These are phyloP conservation scores for Kazachstania psychrophila DNA, from an alignment of 805 yeast genomes.

Conservation along the genomic window DNA sequence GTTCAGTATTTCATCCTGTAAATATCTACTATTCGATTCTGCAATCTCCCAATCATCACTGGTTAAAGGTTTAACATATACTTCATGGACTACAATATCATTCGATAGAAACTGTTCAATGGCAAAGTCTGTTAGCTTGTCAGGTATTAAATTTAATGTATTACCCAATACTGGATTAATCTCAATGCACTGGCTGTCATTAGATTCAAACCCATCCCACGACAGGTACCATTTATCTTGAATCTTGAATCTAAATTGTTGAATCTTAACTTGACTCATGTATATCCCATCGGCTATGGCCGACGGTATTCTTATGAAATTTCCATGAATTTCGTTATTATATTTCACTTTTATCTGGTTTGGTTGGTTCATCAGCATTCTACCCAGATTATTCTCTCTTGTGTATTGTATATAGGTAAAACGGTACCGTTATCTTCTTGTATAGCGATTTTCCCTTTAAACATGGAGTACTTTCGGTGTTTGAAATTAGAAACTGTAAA, in stretches of 20 bases:
- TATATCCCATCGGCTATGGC: slow-evolving; percentile 5
- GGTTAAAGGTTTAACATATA: slow-evolving; percentile 69
- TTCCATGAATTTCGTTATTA: slow-evolving; percentile 19
- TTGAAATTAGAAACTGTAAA: no score
- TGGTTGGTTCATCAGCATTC: background rate
- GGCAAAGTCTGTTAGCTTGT: slow-evolving; percentile 6
- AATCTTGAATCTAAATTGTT: slow-evolving; percentile 6
- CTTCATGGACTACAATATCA: slow-evolving; percentile 36
- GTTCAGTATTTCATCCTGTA: slow-evolving; percentile 65
- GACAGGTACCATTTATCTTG: slow-evolving; percentile 4
- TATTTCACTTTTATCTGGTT: background rate
- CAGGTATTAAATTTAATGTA: background rate
- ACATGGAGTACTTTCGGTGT: no score
- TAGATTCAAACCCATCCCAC: slow-evolving; percentile 13
- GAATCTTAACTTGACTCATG: slow-evolving; percentile 4
- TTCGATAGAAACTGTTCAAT: slow-evolving; percentile 9
- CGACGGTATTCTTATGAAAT: slow-evolving; percentile 24
- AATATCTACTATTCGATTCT: slow-evolving; percentile 66
- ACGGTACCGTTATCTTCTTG: no score
- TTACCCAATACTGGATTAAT: slow-evolving; percentile 21
- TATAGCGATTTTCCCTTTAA: no score
- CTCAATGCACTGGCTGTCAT: slow-evolving; percentile 11
- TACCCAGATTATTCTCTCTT: no score
- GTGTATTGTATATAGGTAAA: no score
- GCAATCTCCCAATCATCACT: slow-evolving; percentile 85